These are phyloP conservation scores for Ceratocystis eucalypticola DNA, from an alignment of 2,329 filamentous ascomycete species.

Conservation along the genomic window DNA sequence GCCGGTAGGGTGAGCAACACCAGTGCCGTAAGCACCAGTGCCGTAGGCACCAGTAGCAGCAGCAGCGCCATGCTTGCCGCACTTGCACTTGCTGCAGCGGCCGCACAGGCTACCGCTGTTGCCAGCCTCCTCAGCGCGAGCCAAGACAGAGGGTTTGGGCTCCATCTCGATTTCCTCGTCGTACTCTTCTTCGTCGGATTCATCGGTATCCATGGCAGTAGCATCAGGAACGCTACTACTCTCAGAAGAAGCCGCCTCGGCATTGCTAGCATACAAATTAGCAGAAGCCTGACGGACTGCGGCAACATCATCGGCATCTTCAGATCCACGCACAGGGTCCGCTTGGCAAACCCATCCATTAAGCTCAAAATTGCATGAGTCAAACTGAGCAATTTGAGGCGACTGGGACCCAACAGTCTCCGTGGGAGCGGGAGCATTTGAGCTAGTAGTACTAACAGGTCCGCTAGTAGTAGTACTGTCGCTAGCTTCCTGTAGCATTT, in stretches of 20 bases:
- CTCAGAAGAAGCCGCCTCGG: neutral
- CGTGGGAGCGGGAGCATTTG: too few species aligned
- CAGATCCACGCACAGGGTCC: too few species aligned
- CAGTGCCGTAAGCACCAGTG: neutral
- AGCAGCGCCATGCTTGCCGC: neutral
- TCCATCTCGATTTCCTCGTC: neutral
- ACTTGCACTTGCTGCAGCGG: neutral
- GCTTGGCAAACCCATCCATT: too few species aligned
- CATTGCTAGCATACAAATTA: too few species aligned
- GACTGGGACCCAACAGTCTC: too few species aligned
- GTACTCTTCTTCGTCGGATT: neutral
- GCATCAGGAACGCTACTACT: neutral
- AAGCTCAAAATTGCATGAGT: too few species aligned
- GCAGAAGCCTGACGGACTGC: too few species aligned
- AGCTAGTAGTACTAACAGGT: too few species aligned
- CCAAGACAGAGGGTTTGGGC: neutral
- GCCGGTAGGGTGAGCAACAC: neutral
- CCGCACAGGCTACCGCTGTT: neutral
- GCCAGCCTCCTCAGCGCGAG: neutral
- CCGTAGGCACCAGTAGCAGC: neutral
- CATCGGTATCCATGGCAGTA: neutral
- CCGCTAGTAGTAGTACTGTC: too few species aligned
- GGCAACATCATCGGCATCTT: too few species aligned
- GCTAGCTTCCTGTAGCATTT: accelerated
- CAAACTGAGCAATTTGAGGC: too few species aligned